Evolutionary conservation across 1,139 yeast species (phyloP).

Genomic region (Schizosaccharomyces versatilis): DNA sequence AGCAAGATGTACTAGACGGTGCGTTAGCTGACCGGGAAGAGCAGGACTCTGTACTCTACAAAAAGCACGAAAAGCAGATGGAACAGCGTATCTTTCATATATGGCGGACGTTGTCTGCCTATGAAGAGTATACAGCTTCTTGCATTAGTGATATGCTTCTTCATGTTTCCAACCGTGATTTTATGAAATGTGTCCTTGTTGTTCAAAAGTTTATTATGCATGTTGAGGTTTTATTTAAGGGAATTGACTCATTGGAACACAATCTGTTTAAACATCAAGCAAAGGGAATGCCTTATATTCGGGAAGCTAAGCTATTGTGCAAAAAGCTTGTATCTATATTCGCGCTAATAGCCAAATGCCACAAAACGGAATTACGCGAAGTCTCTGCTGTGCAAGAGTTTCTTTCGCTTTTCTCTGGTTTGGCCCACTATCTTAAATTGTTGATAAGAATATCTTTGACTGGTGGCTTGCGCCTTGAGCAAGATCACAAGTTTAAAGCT

Average conservation of each 20-base stretch:
- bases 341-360: constrained; percentile 20
- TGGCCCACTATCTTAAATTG: constrained; percentile 80
- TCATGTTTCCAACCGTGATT: constrained; percentile 57
- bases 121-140: constrained; percentile 81
- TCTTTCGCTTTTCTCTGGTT: constrained; percentile 64
- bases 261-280: constrained; percentile 3
- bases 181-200: constrained; percentile 43
- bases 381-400: constrained; percentile 32
- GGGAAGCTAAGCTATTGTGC: constrained; percentile 72
- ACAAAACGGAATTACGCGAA: constrained; percentile 11
- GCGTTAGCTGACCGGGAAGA: not conserved
- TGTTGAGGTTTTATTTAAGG: constrained; percentile 54
- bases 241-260: constrained; percentile 30
- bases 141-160: constrained; percentile 84
- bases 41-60: constrained; percentile 30
- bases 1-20: not conserved
- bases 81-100: constrained; percentile 52
- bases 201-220: constrained; percentile 55
- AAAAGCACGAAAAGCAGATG: constrained; percentile 39
- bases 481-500: constrained; percentile 6
- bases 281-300: constrained; percentile 22
- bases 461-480: constrained; percentile 10
- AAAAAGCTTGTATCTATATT: constrained; percentile 25
- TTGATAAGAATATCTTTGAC: constrained; percentile 30
- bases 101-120: constrained; percentile 74